These are phyloP conservation scores for Lenzites betulinus DNA, from an alignment of 768 basidiomycete genomes.

Conservation along the genomic window DNA sequence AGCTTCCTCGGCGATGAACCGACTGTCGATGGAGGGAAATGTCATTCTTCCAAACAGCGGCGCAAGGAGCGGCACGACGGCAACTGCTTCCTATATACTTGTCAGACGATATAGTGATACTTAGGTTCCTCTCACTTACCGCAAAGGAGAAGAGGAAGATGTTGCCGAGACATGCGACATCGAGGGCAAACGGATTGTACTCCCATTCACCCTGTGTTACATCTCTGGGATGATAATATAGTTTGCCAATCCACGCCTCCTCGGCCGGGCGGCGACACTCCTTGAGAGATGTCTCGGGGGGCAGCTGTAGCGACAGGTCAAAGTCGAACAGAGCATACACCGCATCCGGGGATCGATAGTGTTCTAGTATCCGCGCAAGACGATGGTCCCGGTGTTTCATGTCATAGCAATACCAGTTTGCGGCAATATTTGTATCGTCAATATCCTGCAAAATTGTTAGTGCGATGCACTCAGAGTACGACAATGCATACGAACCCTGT, in stretches of 20 bases:
- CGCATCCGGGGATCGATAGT: not conserved
- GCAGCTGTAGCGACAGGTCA: not conserved
- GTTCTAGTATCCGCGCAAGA: not conserved
- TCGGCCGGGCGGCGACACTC: not conserved
- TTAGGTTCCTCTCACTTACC: not conserved
- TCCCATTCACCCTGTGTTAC: not conserved
- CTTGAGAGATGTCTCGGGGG: not conserved
- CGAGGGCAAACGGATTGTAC: constrained; percentile 6
- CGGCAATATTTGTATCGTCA: not conserved
- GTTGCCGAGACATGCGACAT: not conserved
- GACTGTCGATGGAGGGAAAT: not conserved
- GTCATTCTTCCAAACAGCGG: constrained; percentile 1
- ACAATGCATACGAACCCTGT: not conserved
- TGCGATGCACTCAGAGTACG: too few species aligned
- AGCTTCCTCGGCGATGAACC: constrained; percentile 2
- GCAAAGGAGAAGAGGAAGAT: not conserved
- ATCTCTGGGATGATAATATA: not conserved
- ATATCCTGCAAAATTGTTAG: not conserved
- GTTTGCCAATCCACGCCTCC: not conserved
- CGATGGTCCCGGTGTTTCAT: too few species aligned
- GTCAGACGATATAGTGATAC: not conserved
- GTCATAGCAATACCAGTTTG: not conserved
- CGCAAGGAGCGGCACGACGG: constrained; percentile 1
- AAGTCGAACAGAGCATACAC: not conserved
- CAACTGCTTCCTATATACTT: not conserved